Conservation (phyloP, 805 yeast genomes). For the Candida quercuum region DNA sequence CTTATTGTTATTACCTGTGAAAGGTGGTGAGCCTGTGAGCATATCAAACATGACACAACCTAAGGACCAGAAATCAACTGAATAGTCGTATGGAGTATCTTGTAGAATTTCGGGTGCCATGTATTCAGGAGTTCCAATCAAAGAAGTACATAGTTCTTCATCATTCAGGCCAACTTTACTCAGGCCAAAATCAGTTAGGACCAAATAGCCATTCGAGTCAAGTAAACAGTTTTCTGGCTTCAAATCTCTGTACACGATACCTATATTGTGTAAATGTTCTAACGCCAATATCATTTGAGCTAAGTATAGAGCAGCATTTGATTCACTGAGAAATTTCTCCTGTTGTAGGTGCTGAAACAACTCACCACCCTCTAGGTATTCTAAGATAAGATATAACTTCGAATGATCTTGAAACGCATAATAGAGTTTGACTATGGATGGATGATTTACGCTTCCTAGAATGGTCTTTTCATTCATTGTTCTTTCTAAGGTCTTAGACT, state of each 20-base stretch:
- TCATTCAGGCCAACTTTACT: constrained; percentile 63
- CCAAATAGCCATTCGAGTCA: constrained; percentile 94
- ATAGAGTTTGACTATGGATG: constrained; percentile 73
- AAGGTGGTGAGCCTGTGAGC: constrained; percentile 84
- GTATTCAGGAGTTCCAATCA: constrained; percentile 76
- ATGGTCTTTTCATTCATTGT: constrained; percentile 79
- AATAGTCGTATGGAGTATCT: constrained; percentile 71
- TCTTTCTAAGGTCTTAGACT: constrained; percentile 55
- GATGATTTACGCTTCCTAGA: constrained; percentile 64
- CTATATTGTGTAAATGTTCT: constrained; percentile 90
- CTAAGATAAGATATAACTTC: constrained; percentile 69
- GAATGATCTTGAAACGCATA: constrained; percentile 80
- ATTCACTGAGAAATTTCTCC: constrained; percentile 89
- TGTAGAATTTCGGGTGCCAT: constrained; percentile 87
- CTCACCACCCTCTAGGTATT: constrained; percentile 89
- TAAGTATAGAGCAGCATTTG: constrained; percentile 87
- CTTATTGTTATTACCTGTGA: constrained; percentile 77
- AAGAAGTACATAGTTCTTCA: constrained; percentile 71
- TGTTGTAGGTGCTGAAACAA: constrained; percentile 91
- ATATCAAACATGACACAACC: constrained; percentile 80
- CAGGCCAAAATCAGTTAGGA: constrained; percentile 92
- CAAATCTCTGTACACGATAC: constrained; percentile 91
- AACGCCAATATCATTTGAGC: constrained; percentile 91
- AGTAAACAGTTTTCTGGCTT: constrained; percentile 93
- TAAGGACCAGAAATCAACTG: constrained; percentile 90